phyloP scores from a whole-genome alignment of 257 asterid species.

The Cordia subcordata region DNA sequence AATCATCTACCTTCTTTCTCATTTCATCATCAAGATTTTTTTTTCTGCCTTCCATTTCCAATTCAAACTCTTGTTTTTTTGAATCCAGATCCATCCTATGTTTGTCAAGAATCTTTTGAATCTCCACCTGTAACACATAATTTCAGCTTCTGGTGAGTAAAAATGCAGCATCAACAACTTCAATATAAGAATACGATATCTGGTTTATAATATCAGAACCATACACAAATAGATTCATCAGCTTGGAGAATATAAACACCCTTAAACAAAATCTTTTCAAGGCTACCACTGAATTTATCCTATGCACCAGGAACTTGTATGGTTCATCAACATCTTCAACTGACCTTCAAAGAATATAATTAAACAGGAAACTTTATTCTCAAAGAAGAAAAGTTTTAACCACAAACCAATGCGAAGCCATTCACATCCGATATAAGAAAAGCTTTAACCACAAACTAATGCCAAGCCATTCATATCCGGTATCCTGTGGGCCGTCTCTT shows the following conservation, averaged over 20 bases:
- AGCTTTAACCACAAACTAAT: no score
- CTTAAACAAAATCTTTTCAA: constrained; percentile 2
- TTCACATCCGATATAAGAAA: no score
- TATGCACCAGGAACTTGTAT: neutral
- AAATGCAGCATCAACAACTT: neutral
- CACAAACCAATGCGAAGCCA: no score
- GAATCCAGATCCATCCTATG: constrained; percentile 45
- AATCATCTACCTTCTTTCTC: constrained; percentile 38
- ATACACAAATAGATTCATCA: neutral
- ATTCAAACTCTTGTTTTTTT: constrained; percentile 51
- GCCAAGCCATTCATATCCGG: no score
- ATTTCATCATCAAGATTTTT: constrained; percentile 49
- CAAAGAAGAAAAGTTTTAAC: no score
- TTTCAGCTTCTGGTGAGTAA: constrained; percentile 4
- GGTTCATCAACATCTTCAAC: no score
- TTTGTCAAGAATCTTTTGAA: constrained; percentile 63
- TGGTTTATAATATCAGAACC: neutral
- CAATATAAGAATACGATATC: neutral
- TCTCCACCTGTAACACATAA: constrained; percentile 54
- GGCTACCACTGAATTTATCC: neutral
- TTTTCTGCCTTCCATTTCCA: constrained; percentile 48
- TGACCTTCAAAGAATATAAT: no score
- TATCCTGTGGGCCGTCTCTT: no score
- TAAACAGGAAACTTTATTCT: no score
- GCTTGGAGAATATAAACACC: neutral